Evolutionary conservation across 495 filamentous ascomycete genomes (phyloP).

Genomic region (Aspergillus steynii): DNA sequence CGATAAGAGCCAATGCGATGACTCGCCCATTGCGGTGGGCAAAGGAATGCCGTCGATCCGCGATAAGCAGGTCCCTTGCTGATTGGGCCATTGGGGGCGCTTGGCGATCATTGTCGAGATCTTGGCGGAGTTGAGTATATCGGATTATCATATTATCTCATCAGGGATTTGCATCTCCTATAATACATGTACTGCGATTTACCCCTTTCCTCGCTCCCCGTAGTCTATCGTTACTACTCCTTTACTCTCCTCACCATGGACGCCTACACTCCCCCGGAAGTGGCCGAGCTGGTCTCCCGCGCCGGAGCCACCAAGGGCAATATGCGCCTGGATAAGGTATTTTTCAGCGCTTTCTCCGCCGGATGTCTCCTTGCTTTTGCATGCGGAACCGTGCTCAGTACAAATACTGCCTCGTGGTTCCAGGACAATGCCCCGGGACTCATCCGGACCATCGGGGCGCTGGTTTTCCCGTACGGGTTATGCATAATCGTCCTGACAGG

Average conservation of each 20-base stretch:
- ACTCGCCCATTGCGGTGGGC: not conserved
- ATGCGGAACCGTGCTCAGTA: conserved; percentile 51
- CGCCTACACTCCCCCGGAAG: conserved; percentile 46
- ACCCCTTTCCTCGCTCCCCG: not conserved
- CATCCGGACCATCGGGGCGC: conserved; percentile 53
- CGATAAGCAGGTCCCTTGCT: not conserved
- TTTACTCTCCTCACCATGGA: conserved; percentile 20
- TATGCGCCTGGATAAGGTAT: conserved; percentile 55
- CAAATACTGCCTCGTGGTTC: conserved; percentile 59
- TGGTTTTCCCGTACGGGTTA: conserved; percentile 61
- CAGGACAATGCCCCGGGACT: conserved; percentile 60
- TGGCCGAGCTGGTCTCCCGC: conserved; percentile 45
- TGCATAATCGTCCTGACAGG: conserved; percentile 61
- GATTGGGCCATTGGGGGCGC: not conserved
- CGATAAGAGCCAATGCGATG: not conserved
- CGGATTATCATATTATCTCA: not conserved
- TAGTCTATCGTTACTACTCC: not conserved
- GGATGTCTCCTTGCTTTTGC: conserved; percentile 56
- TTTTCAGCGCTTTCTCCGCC: conserved; percentile 53
- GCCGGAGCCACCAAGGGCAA: conserved; percentile 51
- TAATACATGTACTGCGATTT: not conserved
- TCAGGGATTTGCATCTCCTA: not conserved
- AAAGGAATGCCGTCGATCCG: not conserved
- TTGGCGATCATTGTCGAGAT: conserved; percentile 1
- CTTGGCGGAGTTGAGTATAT: not conserved